These are phyloP conservation scores for Physocladia obscura DNA, from an alignment of 192 early-diverging fungal species.

Conservation along the genomic window DNA sequence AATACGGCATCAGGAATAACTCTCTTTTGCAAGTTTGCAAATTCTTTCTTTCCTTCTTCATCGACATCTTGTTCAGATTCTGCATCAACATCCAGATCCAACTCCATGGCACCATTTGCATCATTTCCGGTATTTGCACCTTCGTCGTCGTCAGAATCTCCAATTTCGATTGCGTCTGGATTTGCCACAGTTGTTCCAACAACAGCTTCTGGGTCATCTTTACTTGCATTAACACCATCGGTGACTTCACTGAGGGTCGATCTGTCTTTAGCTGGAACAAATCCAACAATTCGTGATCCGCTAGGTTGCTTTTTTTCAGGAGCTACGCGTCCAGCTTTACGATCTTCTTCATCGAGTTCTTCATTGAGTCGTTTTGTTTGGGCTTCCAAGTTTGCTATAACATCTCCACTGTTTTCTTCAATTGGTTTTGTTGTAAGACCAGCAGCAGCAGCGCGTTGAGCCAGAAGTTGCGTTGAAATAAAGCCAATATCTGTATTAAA, in stretches of 20 bases:
- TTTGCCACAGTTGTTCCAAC: conserved; percentile 41
- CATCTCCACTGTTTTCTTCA: conserved; percentile 3
- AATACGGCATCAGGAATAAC: conserved; percentile 54
- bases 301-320: conserved; percentile 6
- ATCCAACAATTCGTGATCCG: conserved; percentile 48
- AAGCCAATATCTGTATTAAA: conserved; percentile 75
- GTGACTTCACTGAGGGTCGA: conserved; percentile 33
- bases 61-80: conserved; percentile 45
- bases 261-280: conserved; percentile 47
- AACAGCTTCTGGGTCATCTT: conserved; percentile 22
- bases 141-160: conserved; percentile 57
- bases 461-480: conserved; percentile 59
- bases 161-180: conserved; percentile 72
- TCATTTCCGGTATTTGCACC: no score
- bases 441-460: conserved; percentile 36
- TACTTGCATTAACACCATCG: neutral
- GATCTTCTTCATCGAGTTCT: conserved; percentile 52
- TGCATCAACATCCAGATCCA: conserved; percentile 32
- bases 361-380: conserved; percentile 23
- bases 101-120: conserved; percentile 14
- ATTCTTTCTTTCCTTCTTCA: conserved; percentile 31
- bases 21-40: conserved; percentile 37
- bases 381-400: conserved; percentile 29
- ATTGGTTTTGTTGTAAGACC: neutral
- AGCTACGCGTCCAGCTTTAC: conserved; percentile 1